Percentiles rank a stretch among this genome's conserved stretches.
phyloP scores from a whole-genome alignment of 768 basidiomycete species.

The Fomitopsis pulvina region DNA sequence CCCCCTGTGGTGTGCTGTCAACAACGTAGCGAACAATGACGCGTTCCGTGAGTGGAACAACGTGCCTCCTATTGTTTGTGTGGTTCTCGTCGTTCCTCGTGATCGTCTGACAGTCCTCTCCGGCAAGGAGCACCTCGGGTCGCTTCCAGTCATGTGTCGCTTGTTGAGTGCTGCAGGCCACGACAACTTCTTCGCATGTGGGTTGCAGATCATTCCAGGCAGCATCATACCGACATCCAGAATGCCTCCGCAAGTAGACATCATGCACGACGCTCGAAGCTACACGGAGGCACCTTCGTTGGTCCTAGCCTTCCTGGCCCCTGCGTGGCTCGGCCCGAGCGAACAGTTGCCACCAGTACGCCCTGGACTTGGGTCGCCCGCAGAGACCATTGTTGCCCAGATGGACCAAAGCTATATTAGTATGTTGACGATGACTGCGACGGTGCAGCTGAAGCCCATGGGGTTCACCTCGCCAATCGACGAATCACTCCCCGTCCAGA shows the following conservation, averaged over 20 bases:
- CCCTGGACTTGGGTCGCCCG: neutral
- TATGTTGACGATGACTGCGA: slow-evolving; percentile 5
- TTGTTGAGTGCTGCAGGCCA: neutral
- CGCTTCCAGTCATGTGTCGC: neutral
- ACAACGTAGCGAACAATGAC: neutral
- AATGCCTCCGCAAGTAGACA: neutral
- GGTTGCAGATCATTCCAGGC: neutral
- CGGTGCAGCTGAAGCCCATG: slow-evolving; percentile 5
- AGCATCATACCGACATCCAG: neutral
- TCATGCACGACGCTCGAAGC: neutral
- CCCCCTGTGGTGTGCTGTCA: slow-evolving; percentile 8
- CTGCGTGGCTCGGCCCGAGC: slow-evolving; percentile 23
- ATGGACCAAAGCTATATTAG: slow-evolving; percentile 16
- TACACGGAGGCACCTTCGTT: slow-evolving; percentile 8
- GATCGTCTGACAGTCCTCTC: neutral
- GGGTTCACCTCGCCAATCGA: neutral
- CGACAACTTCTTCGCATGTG: neutral
- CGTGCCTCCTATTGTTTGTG: slow-evolving; percentile 32
- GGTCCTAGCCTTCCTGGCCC: slow-evolving; percentile 19
- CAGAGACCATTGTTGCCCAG: slow-evolving; percentile 12
- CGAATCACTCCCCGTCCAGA: slow-evolving; percentile 9
- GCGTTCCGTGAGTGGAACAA: slow-evolving; percentile 12
- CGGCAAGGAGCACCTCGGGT: neutral
- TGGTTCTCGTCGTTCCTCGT: slow-evolving; percentile 32
- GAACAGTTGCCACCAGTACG: slow-evolving; percentile 15